Evolutionary conservation across 2,329 filamentous ascomycete genomes (phyloP), one percentile per base, ranked within the genome.

Genomic region (Penicillium janthinellum): DNA sequence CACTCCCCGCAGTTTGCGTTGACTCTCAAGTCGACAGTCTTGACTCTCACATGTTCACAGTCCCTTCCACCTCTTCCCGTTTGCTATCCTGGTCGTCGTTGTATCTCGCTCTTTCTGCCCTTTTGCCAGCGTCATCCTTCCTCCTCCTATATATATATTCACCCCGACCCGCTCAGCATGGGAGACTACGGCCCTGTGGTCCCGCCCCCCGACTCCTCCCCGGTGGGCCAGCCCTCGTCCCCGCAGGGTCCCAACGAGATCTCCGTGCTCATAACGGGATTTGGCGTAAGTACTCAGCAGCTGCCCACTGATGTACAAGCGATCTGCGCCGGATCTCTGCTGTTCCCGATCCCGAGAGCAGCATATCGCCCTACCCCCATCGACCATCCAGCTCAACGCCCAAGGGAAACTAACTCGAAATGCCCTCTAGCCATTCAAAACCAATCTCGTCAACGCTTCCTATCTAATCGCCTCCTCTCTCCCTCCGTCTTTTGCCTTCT

Each of bases 381-480:
- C 35, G 20, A 38, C 20, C 5, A 5, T 17, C 39, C 35, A 44
- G 25, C 28, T 41, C n/a, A 8, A 45, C 12, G 15, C n/a, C 11
- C 3, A 17, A 22, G 14, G 10, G 35, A 55, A 8, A 35, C 20
- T 59, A 47, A 64, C 38, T 20, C 34, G 37, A 17, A 59, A 54
- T 25, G 12, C 37, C 15, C 11, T 55, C 49, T 64, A 94, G 90
- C 89, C 92, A 1, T 96, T 96, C 75, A 87, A 88, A 67, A 81
- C 88, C 47, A 88, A 88, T 70, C 85, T 87, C 31, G 79, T 88
- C 60, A 96, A 96, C 72, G 91, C 92, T 8, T 92, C 91, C 3
- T 93, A 86, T 83, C 85, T 93, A 71, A 93, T 96, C 71, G 87
- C 89, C 51, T 82, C 81, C 28, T 81, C 79, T 20, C 84, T 96